phyloP scores from a whole-genome alignment of 1,139 yeast genomes.

The Torulaspora pretoriensis region DNA sequence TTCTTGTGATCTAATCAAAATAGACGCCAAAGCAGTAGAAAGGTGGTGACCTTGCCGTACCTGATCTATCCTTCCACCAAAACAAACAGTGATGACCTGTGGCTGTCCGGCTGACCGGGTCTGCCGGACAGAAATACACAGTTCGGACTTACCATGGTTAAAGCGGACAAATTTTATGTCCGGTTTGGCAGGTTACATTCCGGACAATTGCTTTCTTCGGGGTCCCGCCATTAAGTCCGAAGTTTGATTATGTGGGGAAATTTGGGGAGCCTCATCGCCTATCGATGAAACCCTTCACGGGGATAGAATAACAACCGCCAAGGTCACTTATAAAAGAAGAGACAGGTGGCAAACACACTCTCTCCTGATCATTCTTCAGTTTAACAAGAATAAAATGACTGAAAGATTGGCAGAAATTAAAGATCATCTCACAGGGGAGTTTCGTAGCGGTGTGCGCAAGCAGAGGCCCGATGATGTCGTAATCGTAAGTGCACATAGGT shows the following conservation, averaged over 20 bases:
- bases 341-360: too few species aligned
- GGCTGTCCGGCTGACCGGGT: not conserved
- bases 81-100: not conserved
- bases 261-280: constrained; percentile 1
- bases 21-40: not conserved
- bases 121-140: not conserved
- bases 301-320: not conserved
- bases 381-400: constrained; percentile 12
- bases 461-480: constrained; percentile 84
- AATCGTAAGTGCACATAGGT: constrained; percentile 80
- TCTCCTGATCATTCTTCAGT: not conserved
- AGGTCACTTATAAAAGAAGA: not conserved
- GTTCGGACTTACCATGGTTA: not conserved
- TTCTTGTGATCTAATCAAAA: not conserved
- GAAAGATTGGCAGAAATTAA: constrained; percentile 58
- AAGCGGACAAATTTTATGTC: not conserved
- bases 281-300: too few species aligned
- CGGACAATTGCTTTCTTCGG: not conserved
- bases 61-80: not conserved
- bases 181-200: not conserved
- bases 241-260: not conserved
- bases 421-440: constrained; percentile 48
- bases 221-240: not conserved
- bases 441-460: constrained; percentile 39
- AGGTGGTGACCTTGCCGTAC: not conserved